Conservation (phyloP, 2,329 filamentous ascomycete genomes). For the Penicillium sp. region DNA sequence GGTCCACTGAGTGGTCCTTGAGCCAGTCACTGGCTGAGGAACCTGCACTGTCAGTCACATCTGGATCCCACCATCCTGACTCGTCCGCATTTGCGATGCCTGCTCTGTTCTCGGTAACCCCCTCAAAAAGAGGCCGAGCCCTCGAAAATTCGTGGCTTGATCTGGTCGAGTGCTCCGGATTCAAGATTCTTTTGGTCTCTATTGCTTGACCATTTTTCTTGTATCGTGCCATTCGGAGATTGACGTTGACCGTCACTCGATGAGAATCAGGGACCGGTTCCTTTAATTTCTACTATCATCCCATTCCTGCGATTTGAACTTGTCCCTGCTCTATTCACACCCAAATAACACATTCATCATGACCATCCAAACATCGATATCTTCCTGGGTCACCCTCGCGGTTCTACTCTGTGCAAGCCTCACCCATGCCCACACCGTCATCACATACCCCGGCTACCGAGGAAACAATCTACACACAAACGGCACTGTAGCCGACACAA, state of each 20-base stretch:
- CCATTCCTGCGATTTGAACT: not conserved
- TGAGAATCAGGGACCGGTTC: not conserved
- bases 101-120: slow-evolving; percentile 12
- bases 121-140: slow-evolving; percentile 34
- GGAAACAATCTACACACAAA: slow-evolving; percentile 83
- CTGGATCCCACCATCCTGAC: slow-evolving; percentile 24
- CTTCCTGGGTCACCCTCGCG: slow-evolving; percentile 28
- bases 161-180: slow-evolving; percentile 21
- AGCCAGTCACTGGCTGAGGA: slow-evolving; percentile 14
- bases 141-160: slow-evolving; percentile 22
- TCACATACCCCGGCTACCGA: slow-evolving; percentile 82
- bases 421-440: slow-evolving; percentile 65
- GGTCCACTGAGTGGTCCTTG: slow-evolving; percentile 7
- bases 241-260: slow-evolving; percentile 7
- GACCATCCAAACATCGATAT: slow-evolving; percentile 26
- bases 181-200: slow-evolving; percentile 4
- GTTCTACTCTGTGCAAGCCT: slow-evolving; percentile 38
- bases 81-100: slow-evolving; percentile 25
- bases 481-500: slow-evolving; percentile 52
- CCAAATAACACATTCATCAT: slow-evolving; percentile 26
- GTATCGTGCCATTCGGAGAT: not conserved
- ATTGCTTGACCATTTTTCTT: not conserved
- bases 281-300: not conserved
- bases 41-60: slow-evolving; percentile 35
- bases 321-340: not conserved